Evolutionary conservation across 805 yeast species (phyloP), one percentile per base, ranked within the genome.

Genomic region (Kodamaea sagamina): DNA sequence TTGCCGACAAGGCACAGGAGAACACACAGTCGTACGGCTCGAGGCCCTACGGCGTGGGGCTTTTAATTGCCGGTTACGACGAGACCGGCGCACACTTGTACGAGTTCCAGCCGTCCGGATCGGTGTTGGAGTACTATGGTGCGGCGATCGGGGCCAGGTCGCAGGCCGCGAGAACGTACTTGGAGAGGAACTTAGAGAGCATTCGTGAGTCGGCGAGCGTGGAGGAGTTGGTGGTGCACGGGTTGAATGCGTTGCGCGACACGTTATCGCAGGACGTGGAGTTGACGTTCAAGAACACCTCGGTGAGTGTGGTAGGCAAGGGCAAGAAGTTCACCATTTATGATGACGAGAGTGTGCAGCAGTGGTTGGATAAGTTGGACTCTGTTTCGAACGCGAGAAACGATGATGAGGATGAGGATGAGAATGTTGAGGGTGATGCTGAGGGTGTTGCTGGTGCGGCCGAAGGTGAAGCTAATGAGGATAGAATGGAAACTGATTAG

Each of bases 61-160:
- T 93, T 50, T 71, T 93, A 46, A 79, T 93, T 37, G 83, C 87
- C 11, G 99, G 99, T 13, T 78, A 80, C 63, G 99, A 93, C 62
- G 96, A 87, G 61, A 78, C 89, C 22, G 99, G 99, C 10, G 86
- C 98, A 6, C 99, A 93, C 65, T 69, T 93, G 49, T 83, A 81
- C 64, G 99, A 93, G 71, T 93, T 93, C 68, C 92, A 87, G 62
- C 99, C 99, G 12, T 84, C 95, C 6, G 99, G 99, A 2, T 83
- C 92, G 18, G 93, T 86, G 16, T 73, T 89, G 56, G 98, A 93
- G 65, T 86, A 90, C 61, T 80, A 78, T 54, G 98, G 96, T 26
- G 83, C 97, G 9, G 96, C 99, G 27, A 89, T 93, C 58, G 99
- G 99, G 36, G 98, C 99, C 7, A 80, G 99, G 61, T 92, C 98